Conservation (phyloP, 768 basidiomycete genomes). For the Multifurca ochricompacta region DNA sequence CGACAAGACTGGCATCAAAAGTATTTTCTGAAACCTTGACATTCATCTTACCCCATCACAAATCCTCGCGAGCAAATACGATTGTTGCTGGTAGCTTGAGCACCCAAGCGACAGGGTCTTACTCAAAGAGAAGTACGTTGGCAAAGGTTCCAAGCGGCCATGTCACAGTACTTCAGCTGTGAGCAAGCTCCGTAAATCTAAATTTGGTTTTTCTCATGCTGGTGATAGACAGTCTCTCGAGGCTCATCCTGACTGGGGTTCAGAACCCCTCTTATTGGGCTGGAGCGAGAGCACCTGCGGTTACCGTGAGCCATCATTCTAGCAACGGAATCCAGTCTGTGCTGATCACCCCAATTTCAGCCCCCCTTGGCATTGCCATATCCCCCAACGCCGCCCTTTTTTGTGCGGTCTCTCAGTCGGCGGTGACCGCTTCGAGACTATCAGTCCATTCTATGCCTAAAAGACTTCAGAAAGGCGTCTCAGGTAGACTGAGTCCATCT, state of each 20-base stretch:
- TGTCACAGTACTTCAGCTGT: constrained; percentile 11
- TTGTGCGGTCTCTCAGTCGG: constrained; percentile 38
- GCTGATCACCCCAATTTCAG: constrained; percentile 29
- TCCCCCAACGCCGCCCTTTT: constrained; percentile 57
- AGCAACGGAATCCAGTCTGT: not conserved
- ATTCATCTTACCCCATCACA: constrained; percentile 15
- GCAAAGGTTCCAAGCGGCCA: constrained; percentile 5
- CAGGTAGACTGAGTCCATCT: constrained; percentile 19
- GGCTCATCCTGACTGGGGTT: constrained; percentile 8
- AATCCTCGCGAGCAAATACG: constrained; percentile 6
- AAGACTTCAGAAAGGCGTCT: not conserved
- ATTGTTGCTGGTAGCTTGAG: constrained; percentile 12
- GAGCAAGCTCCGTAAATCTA: not conserved
- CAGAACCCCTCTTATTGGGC: constrained; percentile 12
- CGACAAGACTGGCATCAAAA: not conserved
- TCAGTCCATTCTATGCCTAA: constrained; percentile 15
- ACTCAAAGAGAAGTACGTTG: not conserved
- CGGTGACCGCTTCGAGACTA: constrained; percentile 9
- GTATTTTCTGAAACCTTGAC: constrained; percentile 11
- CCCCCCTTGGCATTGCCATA: constrained; percentile 44
- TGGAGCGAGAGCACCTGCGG: constrained; percentile 13
- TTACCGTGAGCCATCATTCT: constrained; percentile 2
- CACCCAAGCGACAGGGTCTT: not conserved
- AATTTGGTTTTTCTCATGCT: not conserved
- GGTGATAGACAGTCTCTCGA: constrained; percentile 8